A percentile compares a stretch with the other conserved stretches of the same genome.
phyloP scores from a whole-genome alignment of 768 basidiomycete genomes.

The Harrya chromipes region DNA sequence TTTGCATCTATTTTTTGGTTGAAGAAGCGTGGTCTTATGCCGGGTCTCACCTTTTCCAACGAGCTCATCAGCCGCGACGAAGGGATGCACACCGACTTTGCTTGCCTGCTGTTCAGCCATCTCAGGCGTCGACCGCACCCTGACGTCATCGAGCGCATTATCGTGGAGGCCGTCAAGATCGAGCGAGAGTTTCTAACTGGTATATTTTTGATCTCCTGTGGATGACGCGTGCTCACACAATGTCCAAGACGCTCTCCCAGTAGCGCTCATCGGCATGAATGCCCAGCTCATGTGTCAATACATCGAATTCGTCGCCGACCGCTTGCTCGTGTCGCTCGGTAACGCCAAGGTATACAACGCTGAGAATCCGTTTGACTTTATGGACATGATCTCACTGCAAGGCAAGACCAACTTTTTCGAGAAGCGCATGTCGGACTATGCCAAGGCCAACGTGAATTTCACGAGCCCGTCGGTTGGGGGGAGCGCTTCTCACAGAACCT shows the following conservation, averaged over 20 bases:
- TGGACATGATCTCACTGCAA: conserved; percentile 91
- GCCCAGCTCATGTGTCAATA: conserved; percentile 80
- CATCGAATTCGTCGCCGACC: conserved; percentile 89
- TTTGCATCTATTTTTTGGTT: conserved; percentile 95
- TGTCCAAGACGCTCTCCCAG: conserved; percentile 73
- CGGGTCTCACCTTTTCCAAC: conserved; percentile 91
- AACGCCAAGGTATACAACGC: conserved; percentile 72
- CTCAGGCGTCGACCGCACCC: conserved; percentile 78
- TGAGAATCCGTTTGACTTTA: conserved; percentile 86
- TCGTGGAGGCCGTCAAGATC: conserved; percentile 77
- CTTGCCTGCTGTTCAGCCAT: conserved; percentile 82
- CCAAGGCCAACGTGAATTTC: conserved; percentile 55
- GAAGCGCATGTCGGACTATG: conserved; percentile 82
- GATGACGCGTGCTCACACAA: neutral
- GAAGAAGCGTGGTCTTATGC: conserved; percentile 97
- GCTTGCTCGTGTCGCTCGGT: conserved; percentile 81
- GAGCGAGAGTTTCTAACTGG: conserved; percentile 84
- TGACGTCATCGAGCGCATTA: conserved; percentile 63
- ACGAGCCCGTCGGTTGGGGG: conserved; percentile 3
- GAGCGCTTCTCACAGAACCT: conserved; percentile 15
- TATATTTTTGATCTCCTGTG: conserved; percentile 26
- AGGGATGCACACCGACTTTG: conserved; percentile 95
- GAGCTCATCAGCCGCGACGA: conserved; percentile 94
- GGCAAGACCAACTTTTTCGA: conserved; percentile 98
- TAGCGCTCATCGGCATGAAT: conserved; percentile 90